A percentile compares a stretch with the other conserved stretches of the same genome.
These are phyloP conservation scores for Sphagnum magellanicum DNA, from an alignment of 228 moss, liverwort and hornwort genomes.

Conservation along the genomic window DNA sequence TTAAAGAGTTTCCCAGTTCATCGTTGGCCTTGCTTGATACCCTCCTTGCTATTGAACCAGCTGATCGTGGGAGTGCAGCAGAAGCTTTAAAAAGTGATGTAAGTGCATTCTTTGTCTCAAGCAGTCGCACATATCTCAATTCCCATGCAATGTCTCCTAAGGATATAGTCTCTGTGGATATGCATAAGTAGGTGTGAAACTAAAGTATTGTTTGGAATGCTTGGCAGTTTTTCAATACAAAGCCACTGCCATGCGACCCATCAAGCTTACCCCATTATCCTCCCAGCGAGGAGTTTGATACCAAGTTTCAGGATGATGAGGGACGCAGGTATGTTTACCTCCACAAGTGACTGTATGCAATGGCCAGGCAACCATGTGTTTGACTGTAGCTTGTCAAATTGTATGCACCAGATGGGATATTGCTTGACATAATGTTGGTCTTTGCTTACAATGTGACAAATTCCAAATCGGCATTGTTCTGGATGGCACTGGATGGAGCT, in stretches of 20 bases:
- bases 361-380: too few relatives aligned
- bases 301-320: conserved; percentile 55
- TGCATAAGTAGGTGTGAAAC: too few relatives aligned
- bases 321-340: conserved; percentile 24
- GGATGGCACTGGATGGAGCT: too few relatives aligned
- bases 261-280: conserved; percentile 61
- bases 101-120: not conserved
- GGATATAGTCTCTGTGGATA: too few relatives aligned
- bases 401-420: too few relatives aligned
- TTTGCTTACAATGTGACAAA: too few relatives aligned
- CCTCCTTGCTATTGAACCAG: conserved; percentile 55
- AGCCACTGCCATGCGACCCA: conserved; percentile 51
- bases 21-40: conserved; percentile 43
- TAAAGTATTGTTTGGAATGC: not conserved
- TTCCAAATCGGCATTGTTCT: too few relatives aligned
- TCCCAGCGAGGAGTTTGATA: conserved; percentile 59
- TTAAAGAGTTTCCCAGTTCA: conserved; percentile 45
- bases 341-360: too few relatives aligned
- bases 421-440: too few relatives aligned
- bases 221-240: conserved; percentile 44
- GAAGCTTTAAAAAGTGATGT: conserved; percentile 53
- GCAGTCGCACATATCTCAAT: too few relatives aligned
- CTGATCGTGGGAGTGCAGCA: conserved; percentile 39
- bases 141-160: too few relatives aligned
- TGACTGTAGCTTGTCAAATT: too few relatives aligned